phyloP scores from a whole-genome alignment of 495 filamentous ascomycete genomes.

The Aspergillus ellipticus region DNA sequence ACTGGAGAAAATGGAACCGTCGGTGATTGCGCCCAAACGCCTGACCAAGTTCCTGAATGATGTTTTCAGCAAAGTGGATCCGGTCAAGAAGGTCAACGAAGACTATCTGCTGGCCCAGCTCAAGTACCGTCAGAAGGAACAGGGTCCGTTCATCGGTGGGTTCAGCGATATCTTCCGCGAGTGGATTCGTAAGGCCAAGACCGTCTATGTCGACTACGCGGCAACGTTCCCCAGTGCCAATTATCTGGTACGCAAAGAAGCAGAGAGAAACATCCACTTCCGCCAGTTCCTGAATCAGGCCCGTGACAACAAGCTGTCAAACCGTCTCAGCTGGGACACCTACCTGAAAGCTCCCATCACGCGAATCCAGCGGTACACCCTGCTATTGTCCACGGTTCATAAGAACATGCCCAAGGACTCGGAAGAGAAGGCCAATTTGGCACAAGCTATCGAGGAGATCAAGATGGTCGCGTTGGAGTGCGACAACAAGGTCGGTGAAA shows the following conservation, averaged over 20 bases:
- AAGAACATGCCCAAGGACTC: conserved; percentile 79
- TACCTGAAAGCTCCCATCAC: conserved; percentile 94
- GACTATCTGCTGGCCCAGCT: conserved; percentile 92
- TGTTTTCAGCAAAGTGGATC: conserved; percentile 88
- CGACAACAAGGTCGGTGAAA: conserved; percentile 90
- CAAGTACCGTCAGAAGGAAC: conserved; percentile 95
- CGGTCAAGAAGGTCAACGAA: conserved; percentile 86
- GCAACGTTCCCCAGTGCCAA: conserved; percentile 80
- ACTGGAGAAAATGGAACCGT: conserved; percentile 66
- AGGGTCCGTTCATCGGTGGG: conserved; percentile 89
- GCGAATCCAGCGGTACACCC: conserved; percentile 82
- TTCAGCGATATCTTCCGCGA: conserved; percentile 98
- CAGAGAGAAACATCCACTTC: conserved; percentile 81
- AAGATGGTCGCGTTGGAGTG: conserved; percentile 88
- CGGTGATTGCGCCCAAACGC: conserved; percentile 72
- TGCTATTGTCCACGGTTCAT: conserved; percentile 77
- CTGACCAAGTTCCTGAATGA: conserved; percentile 72
- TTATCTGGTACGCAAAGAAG: conserved; percentile 79
- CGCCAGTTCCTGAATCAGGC: conserved; percentile 77
- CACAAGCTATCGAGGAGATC: conserved; percentile 90
- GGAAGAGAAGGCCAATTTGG: conserved; percentile 86
- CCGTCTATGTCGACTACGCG: conserved; percentile 88
- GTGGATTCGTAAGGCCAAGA: conserved; percentile 93
- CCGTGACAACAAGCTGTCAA: conserved; percentile 74
- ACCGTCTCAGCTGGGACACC: conserved; percentile 87